phyloP scores from a whole-genome alignment of 257 asterid genomes.

The Linderniella brevidens region DNA sequence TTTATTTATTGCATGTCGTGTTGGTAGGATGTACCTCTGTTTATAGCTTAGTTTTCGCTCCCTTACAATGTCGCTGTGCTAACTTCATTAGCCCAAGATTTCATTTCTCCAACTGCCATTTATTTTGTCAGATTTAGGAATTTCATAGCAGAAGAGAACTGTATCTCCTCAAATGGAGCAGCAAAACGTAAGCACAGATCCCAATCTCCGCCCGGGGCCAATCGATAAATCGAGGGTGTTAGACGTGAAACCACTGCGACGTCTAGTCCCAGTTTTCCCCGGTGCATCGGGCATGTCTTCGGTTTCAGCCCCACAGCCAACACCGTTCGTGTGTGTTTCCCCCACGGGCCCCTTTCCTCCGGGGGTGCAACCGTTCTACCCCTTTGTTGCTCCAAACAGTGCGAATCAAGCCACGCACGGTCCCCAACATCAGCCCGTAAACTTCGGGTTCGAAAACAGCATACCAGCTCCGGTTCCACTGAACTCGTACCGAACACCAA shows the following conservation, averaged over 20 bases:
- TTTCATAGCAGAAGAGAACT: too few relatives aligned
- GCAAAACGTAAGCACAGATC: constrained; percentile 35
- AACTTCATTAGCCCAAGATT: too few relatives aligned
- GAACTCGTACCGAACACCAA: constrained; percentile 62
- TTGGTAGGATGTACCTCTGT: too few relatives aligned
- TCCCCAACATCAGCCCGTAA: constrained; percentile 16
- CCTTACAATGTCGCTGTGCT: too few relatives aligned
- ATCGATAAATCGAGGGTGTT: constrained; percentile 66
- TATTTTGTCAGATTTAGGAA: too few relatives aligned
- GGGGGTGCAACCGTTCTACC: constrained; percentile 86
- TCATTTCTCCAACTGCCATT: too few relatives aligned
- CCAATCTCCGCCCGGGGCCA: constrained; percentile 21
- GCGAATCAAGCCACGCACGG: constrained; percentile 19
- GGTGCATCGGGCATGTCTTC: constrained; percentile 35
- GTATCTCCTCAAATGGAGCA: constrained; percentile 41
- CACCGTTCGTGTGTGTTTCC: constrained; percentile 80
- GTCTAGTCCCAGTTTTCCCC: constrained; percentile 76
- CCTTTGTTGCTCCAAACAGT: constrained; percentile 29
- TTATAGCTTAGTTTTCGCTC: too few relatives aligned
- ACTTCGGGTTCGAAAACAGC: constrained; percentile 18
- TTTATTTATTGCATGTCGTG: too few relatives aligned
- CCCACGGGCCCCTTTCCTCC: constrained; percentile 90
- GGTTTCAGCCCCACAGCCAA: constrained; percentile 34
- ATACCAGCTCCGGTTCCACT: constrained; percentile 71
- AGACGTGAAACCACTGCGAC: constrained; percentile 67